Evolutionary conservation across 441 rosid species (phyloP).

Genomic region (Erysimum pusillum): DNA sequence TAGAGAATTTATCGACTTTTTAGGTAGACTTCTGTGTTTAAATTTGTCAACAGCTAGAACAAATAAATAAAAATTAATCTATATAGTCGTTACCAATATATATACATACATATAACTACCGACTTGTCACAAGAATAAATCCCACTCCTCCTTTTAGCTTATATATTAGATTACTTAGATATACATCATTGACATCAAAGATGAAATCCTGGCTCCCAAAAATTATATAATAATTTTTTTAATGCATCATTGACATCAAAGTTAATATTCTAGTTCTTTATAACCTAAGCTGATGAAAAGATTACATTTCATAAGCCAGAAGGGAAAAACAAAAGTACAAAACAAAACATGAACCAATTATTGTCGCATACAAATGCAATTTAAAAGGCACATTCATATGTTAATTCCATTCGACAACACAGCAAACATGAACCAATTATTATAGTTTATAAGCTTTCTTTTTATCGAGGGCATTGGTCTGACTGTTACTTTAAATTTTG

Average conservation of each 20-base stretch:
- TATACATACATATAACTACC: slow-evolving; percentile 3
- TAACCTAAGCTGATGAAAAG: not conserved
- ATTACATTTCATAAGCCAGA: too few relatives aligned
- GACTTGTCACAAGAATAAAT: not conserved
- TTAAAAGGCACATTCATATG: not conserved
- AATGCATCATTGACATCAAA: not conserved
- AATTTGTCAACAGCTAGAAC: slow-evolving; percentile 5
- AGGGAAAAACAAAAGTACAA: too few relatives aligned
- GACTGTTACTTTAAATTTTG: too few relatives aligned
- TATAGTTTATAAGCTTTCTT: slow-evolving; percentile 1
- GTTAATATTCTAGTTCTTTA: not conserved
- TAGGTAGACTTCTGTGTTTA: not conserved
- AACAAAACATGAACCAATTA: slow-evolving; percentile 19
- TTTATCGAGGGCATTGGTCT: not conserved
- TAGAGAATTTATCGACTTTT: slow-evolving; percentile 11
- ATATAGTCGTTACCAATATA: slow-evolving; percentile 4
- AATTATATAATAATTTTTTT: not conserved
- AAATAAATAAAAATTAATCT: slow-evolving; percentile 1
- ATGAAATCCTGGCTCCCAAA: not conserved
- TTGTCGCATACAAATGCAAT: slow-evolving; percentile 15
- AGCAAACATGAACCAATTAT: slow-evolving; percentile 28
- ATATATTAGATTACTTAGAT: not conserved
- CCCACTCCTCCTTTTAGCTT: not conserved
- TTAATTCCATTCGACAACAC: slow-evolving; percentile 1
- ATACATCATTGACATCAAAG: not conserved